Percentiles rank a stretch among this genome's conserved stretches.
phyloP scores from a whole-genome alignment of 202 grass and related monocot genomes.

The Cymbopogon flexuosus region DNA sequence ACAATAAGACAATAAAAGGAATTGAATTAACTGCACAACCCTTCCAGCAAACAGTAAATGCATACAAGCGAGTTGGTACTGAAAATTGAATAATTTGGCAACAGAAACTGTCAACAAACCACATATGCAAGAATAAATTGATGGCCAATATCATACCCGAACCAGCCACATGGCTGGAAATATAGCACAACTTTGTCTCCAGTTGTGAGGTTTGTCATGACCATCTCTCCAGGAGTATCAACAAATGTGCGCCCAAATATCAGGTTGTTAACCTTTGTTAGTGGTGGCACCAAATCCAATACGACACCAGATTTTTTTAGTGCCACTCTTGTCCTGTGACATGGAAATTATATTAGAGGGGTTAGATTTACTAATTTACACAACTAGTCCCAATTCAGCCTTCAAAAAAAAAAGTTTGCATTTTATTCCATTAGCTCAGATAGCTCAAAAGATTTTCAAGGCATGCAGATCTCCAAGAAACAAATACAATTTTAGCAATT shows the following conservation, averaged over 20 bases:
- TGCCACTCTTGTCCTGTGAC: slow-evolving; percentile 71
- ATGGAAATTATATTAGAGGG: slow-evolving; percentile 12
- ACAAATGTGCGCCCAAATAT: slow-evolving; percentile 97
- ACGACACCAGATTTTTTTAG: slow-evolving; percentile 75
- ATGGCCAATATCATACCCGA: slow-evolving; percentile 55
- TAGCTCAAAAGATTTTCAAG: background rate
- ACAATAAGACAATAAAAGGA: background rate
- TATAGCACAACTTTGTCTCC: slow-evolving; percentile 89
- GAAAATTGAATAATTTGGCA: background rate
- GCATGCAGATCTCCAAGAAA: slow-evolving; percentile 10
- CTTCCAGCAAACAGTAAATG: background rate
- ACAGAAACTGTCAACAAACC: background rate
- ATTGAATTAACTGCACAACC: background rate
- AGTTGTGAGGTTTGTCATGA: slow-evolving; percentile 77
- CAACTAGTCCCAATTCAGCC: background rate
- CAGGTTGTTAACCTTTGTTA: slow-evolving; percentile 81
- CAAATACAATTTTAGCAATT: slow-evolving; percentile 18
- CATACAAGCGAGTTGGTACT: background rate
- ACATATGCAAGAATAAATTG: slow-evolving; percentile 16
- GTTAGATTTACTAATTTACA: slow-evolving; percentile 24
- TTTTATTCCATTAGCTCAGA: background rate
- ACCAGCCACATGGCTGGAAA: slow-evolving; percentile 95
- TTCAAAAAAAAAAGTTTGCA: background rate
- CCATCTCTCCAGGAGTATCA: slow-evolving; percentile 82
- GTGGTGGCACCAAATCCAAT: slow-evolving; percentile 80